These are phyloP conservation scores for Fomitopsis palustris DNA, from an alignment of 1,284 basidiomycete species.

Conservation along the genomic window DNA sequence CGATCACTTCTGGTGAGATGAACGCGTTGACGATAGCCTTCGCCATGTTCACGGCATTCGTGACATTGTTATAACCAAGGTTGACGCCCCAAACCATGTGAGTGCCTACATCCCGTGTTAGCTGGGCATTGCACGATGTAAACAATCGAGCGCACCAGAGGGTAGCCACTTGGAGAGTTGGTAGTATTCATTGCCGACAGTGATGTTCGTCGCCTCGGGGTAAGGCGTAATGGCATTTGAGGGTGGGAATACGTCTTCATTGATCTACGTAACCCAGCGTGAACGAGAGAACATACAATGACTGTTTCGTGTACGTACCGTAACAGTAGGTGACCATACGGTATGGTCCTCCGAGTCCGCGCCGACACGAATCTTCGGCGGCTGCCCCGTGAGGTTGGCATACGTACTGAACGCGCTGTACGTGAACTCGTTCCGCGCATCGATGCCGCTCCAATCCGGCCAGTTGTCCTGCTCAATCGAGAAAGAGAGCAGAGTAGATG, in stretches of 20 bases:
- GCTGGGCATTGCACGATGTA: background rate
- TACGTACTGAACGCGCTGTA: constrained; percentile 55
- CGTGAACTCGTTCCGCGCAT: constrained; percentile 50
- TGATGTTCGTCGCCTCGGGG: constrained; percentile 55
- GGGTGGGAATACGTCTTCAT: constrained; percentile 40
- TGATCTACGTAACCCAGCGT: constrained; percentile 4
- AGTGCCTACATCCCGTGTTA: constrained; percentile 31
- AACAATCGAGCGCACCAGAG: constrained; percentile 6
- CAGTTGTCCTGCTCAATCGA: constrained; percentile 71
- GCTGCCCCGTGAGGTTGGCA: constrained; percentile 47
- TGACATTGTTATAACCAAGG: constrained; percentile 52
- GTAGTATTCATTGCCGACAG: constrained; percentile 58
- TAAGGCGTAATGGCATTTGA: constrained; percentile 47
- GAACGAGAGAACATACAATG: background rate
- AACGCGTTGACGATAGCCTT: constrained; percentile 53
- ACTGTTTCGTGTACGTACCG: constrained; percentile 34
- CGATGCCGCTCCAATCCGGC: constrained; percentile 58
- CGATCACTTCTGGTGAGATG: constrained; percentile 34
- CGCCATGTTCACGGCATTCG: constrained; percentile 53
- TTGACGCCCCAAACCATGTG: constrained; percentile 70
- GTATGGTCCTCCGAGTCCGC: constrained; percentile 64
- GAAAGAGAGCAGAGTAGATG: constrained; percentile 47
- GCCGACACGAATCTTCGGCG: constrained; percentile 59
- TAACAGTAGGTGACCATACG: constrained; percentile 39
- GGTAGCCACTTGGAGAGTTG: constrained; percentile 51